A percentile compares a stretch with the other conserved stretches of the same genome.
These are phyloP conservation scores for Lachnellula hyalina DNA, from an alignment of 2,329 filamentous ascomycete genomes.

Conservation along the genomic window DNA sequence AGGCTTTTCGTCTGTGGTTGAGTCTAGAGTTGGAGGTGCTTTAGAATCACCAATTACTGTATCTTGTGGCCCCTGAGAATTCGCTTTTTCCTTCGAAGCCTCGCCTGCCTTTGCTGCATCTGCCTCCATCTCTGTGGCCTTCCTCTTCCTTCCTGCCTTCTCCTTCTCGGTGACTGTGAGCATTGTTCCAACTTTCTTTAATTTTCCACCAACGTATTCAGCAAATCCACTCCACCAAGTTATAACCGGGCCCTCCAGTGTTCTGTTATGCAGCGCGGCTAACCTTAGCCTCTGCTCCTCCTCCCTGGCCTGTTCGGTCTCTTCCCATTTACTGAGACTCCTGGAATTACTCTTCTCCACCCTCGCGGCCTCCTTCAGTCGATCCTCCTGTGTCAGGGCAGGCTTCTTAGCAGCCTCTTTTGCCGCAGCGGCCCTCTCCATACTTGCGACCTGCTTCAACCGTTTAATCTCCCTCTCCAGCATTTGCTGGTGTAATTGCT, in stretches of 20 bases:
- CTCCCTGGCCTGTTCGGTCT: constrained; percentile 81
- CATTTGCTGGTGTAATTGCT: constrained; percentile 61
- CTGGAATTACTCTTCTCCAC: constrained; percentile 84
- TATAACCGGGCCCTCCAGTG: constrained; percentile 81
- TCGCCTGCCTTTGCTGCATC: constrained; percentile 10
- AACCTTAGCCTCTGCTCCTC: constrained; percentile 78
- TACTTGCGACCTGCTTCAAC: constrained; percentile 62
- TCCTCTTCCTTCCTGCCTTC: constrained; percentile 46
- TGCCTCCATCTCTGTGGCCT: constrained; percentile 45
- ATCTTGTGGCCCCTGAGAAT: constrained; percentile 3
- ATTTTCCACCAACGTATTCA: constrained; percentile 70
- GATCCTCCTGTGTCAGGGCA: constrained; percentile 82
- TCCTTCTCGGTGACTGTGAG: constrained; percentile 56
- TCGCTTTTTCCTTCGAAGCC: constrained; percentile 1
- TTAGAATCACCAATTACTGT: not conserved
- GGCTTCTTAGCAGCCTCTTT: constrained; percentile 69
- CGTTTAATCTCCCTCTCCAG: constrained; percentile 65
- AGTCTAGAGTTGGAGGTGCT: not conserved
- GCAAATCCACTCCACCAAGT: constrained; percentile 92
- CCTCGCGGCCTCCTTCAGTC: constrained; percentile 73
- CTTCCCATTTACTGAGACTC: constrained; percentile 90
- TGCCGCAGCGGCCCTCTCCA: constrained; percentile 56
- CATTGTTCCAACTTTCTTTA: constrained; percentile 64
- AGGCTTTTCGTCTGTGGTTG: not conserved
- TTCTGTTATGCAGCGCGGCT: constrained; percentile 81